A percentile compares a stretch with the other conserved stretches of the same genome.
These are phyloP conservation scores for Cylindrotheca closterium DNA, from an alignment of 108 stramenopile genomes.

Conservation along the genomic window DNA sequence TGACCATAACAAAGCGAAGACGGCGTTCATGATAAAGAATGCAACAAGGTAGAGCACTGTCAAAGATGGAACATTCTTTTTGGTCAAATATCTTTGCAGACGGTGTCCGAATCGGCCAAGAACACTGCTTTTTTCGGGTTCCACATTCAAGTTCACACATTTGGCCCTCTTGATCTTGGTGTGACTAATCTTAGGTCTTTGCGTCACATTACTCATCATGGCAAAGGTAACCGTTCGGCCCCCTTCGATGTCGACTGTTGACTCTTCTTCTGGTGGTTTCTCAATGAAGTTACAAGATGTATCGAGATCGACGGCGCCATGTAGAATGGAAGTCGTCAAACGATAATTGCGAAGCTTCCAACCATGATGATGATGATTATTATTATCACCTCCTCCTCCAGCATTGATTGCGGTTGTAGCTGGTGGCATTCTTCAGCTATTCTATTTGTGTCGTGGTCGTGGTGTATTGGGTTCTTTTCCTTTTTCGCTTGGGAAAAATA, in stretches of 20 bases:
- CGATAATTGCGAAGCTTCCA: no score
- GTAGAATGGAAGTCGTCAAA: no score
- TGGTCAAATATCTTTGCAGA: background rate
- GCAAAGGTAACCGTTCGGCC: slow-evolving; percentile 1
- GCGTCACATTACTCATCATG: background rate
- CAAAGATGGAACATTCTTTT: background rate
- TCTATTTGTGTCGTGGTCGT: no score
- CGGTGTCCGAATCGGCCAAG: background rate
- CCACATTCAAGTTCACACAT: background rate
- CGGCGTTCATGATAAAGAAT: slow-evolving; percentile 4
- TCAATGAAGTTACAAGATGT: no score
- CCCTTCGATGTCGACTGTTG: background rate
- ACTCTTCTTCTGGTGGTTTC: background rate
- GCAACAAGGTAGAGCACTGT: background rate
- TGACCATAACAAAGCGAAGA: slow-evolving; percentile 11
- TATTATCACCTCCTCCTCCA: no score
- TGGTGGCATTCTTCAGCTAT: no score
- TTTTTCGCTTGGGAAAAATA: no score
- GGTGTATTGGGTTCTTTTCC: no score
- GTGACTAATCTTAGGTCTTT: background rate
- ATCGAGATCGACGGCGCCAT: no score
- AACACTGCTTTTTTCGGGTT: no score
- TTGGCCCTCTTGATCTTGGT: background rate
- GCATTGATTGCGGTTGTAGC: no score
- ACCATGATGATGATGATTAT: no score